Percentiles rank a stretch among this genome's conserved stretches.
phyloP scores from a whole-genome alignment of 352 stramenopile species.

The Globisporangium nagaii region DNA sequence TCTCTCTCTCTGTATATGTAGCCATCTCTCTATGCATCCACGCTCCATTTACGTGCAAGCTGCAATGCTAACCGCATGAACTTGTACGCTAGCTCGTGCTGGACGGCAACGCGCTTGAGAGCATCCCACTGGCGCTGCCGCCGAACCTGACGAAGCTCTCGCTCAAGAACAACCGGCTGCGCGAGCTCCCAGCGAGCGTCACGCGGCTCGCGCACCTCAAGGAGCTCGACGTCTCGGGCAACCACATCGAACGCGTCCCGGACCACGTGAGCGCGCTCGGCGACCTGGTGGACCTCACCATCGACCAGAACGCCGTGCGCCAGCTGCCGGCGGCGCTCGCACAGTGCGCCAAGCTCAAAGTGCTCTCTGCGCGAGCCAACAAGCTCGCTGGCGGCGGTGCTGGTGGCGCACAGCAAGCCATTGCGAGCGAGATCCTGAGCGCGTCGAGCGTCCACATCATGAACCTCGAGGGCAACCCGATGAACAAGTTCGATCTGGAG shows the following conservation, averaged over 20 bases:
- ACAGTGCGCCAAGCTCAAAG: conserved; percentile 60
- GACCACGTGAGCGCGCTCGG: conserved; percentile 34
- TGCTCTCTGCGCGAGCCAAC: conserved; percentile 65
- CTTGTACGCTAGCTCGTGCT: conserved; percentile 48
- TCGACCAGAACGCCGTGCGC: conserved; percentile 56
- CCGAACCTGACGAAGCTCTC: conserved; percentile 76
- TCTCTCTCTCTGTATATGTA: background rate
- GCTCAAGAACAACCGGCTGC: conserved; percentile 55
- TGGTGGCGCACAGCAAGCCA: conserved; percentile 31
- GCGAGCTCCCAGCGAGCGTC: conserved; percentile 35
- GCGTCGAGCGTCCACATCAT: conserved; percentile 68
- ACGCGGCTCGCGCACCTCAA: conserved; percentile 46
- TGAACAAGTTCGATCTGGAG: conserved; percentile 76
- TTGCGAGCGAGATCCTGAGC: conserved; percentile 51
- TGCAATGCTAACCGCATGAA: too few relatives aligned
- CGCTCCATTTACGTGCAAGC: too few relatives aligned
- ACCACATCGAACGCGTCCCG: conserved; percentile 39
- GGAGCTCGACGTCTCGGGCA: conserved; percentile 68
- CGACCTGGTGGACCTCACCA: conserved; percentile 58
- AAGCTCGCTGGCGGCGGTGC: conserved; percentile 18
- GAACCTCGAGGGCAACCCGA: conserved; percentile 76
- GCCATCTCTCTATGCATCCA: background rate
- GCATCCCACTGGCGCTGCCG: conserved; percentile 47
- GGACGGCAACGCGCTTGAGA: conserved; percentile 62
- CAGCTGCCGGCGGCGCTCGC: conserved; percentile 42